phyloP scores from a whole-genome alignment of 1,284 basidiomycete genomes.

The Cutaneotrichosporon sp. region DNA sequence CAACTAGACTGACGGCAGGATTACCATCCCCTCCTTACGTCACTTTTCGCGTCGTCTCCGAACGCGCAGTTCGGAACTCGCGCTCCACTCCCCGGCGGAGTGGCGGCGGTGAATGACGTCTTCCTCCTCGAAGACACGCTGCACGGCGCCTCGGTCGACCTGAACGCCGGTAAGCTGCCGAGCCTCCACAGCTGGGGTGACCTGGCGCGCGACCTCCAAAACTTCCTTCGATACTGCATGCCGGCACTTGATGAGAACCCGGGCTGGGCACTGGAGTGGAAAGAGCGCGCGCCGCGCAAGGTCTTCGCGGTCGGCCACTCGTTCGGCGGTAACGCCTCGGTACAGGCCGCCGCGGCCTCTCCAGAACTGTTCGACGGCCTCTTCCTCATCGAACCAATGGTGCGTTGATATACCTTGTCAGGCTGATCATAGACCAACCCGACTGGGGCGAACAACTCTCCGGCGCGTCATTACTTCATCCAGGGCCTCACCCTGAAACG shows the following conservation, averaged over 20 bases:
- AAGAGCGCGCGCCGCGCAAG: background rate
- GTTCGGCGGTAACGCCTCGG: constrained; percentile 18
- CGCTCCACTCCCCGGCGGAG: background rate
- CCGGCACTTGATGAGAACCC: constrained; percentile 33
- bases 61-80: constrained; percentile 14
- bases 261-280: constrained; percentile 20
- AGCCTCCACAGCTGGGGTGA: constrained; percentile 45
- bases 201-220: constrained; percentile 45
- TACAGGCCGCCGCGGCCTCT: constrained; percentile 62
- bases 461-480: constrained; percentile 20
- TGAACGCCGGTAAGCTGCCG: constrained; percentile 62
- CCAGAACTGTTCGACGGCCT: constrained; percentile 72
- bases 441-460: background rate
- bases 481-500: constrained; percentile 49
- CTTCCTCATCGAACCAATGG: constrained; percentile 71
- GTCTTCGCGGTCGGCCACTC: constrained; percentile 24
- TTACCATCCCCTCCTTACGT: constrained; percentile 65
- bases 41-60: constrained; percentile 48
- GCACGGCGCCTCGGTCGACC: constrained; percentile 69
- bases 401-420: constrained; percentile 1
- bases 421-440: constrained; percentile 1
- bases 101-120: constrained; percentile 63
- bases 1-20: constrained; percentile 7
- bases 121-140: constrained; percentile 75
- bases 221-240: constrained; percentile 54